Evolutionary conservation across 345 rosid genomes (phyloP).

Genomic region (Brassica nigra): DNA sequence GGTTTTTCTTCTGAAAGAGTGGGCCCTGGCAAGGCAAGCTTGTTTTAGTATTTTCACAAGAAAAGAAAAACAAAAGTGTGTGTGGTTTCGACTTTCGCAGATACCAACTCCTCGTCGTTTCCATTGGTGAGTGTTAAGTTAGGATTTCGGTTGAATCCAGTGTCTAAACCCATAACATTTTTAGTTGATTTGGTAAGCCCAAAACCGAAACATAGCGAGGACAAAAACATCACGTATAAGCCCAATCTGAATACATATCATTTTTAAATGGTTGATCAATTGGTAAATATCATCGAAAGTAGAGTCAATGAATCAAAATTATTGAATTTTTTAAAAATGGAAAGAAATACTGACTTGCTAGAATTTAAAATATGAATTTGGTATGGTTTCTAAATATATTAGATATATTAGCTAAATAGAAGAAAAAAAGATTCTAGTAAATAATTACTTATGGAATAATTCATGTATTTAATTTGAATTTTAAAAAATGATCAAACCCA

Average conservation of each 20-base stretch:
- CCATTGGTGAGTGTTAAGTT: background rate
- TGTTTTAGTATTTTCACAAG: background rate
- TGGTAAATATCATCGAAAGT: background rate
- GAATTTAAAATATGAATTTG: background rate
- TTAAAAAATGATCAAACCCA: background rate
- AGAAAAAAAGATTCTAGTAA: background rate
- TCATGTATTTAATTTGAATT: background rate
- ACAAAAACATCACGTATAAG: background rate
- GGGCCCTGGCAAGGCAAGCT: conserved; percentile 15
- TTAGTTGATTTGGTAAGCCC: background rate
- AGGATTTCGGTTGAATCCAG: background rate
- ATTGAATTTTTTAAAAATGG: background rate
- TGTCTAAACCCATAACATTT: background rate
- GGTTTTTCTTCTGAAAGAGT: conserved; percentile 24
- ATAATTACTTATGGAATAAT: background rate
- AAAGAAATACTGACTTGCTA: background rate
- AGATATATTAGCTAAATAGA: background rate
- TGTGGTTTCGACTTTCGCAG: background rate
- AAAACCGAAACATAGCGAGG: background rate
- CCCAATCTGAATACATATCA: background rate
- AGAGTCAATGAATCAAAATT: background rate
- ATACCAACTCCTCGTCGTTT: background rate
- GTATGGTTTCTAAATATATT: background rate
- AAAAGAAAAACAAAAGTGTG: background rate
- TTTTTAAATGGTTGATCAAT: background rate